A percentile compares a stretch with the other conserved stretches of the same genome.
These are phyloP conservation scores for Cladosporium sphaerospermum DNA, from an alignment of 2,329 filamentous ascomycete species.

Conservation along the genomic window DNA sequence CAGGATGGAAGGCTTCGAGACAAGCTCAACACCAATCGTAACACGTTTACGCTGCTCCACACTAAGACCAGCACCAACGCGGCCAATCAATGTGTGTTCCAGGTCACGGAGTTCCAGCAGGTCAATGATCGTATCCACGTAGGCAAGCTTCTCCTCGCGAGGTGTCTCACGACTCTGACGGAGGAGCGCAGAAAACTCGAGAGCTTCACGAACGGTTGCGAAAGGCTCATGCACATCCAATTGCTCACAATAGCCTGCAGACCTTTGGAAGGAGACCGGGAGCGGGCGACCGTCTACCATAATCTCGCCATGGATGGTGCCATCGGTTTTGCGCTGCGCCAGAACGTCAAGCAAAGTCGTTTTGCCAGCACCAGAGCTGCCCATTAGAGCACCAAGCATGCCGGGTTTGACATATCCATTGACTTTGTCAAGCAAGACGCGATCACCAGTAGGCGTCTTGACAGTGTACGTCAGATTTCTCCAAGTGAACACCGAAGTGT, in stretches of 20 bases:
- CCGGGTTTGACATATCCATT: conserved; percentile 71
- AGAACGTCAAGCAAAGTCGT: conserved; percentile 35
- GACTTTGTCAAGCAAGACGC: conserved; percentile 52
- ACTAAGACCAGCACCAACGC: conserved; percentile 48
- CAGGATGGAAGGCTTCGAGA: conserved; percentile 53
- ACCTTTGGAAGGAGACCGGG: conserved; percentile 45
- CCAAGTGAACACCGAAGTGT: conserved; percentile 59
- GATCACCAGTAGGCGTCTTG: conserved; percentile 39
- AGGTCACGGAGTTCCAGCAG: conserved; percentile 63
- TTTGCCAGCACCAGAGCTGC: conserved; percentile 57
- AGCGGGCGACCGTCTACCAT: conserved; percentile 38
- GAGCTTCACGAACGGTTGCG: conserved; percentile 59
- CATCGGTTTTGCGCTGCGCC: conserved; percentile 41
- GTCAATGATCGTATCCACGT: conserved; percentile 57
- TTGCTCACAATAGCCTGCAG: conserved; percentile 54
- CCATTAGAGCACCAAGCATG: conserved; percentile 73
- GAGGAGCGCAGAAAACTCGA: conserved; percentile 60
- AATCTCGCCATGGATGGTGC: conserved; percentile 40
- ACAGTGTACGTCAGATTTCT: conserved; percentile 77
- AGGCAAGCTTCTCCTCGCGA: conserved; percentile 57
- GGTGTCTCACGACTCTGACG: conserved; percentile 55
- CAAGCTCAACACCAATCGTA: conserved; percentile 53
- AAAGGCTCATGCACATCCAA: conserved; percentile 63
- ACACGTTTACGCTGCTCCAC: conserved; percentile 52
- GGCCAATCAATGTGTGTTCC: conserved; percentile 59